Percentiles rank a stretch among this genome's conserved stretches.
These are phyloP conservation scores for Eimeria brunetti DNA, from an alignment of 169 alveolate genomes.

Conservation along the genomic window DNA sequence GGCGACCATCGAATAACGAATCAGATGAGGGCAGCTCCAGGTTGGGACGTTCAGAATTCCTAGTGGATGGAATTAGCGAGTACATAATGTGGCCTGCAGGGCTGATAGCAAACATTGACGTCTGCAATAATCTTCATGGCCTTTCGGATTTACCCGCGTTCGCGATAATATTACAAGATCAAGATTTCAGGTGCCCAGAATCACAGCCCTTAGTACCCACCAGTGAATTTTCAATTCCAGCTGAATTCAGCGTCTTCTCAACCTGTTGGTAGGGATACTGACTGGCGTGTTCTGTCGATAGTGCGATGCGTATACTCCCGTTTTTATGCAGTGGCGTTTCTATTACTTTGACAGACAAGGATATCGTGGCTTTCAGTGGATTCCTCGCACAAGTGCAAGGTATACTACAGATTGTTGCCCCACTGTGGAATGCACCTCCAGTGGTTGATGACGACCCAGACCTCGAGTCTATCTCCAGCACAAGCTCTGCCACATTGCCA, in stretches of 20 bases:
- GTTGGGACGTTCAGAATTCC: neutral
- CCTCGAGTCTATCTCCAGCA: neutral
- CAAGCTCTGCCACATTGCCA: neutral
- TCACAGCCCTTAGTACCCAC: neutral
- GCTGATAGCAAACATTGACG: conserved; percentile 8
- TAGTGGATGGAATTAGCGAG: neutral
- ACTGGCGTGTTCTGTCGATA: neutral
- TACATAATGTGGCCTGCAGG: conserved; percentile 32
- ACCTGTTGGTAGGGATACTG: neutral
- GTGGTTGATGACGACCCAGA: neutral
- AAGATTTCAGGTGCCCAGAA: conserved; percentile 29
- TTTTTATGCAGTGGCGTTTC: conserved; percentile 51
- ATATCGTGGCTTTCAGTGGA: conserved; percentile 42
- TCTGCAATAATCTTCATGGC: conserved; percentile 22
- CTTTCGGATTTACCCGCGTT: conserved; percentile 14
- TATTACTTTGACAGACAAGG: conserved; percentile 58
- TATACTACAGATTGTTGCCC: neutral
- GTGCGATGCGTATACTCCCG: conserved; percentile 25
- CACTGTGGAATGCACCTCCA: conserved; percentile 14
- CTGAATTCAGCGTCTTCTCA: neutral
- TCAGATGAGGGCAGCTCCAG: neutral
- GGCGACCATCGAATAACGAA: neutral
- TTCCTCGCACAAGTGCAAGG: neutral
- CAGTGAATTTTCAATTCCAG: neutral
- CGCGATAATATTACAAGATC: conserved; percentile 27